Evolutionary conservation across 768 basidiomycete species (phyloP), one percentile per base, ranked within the genome.

Genomic region (Lactarius vividus): DNA sequence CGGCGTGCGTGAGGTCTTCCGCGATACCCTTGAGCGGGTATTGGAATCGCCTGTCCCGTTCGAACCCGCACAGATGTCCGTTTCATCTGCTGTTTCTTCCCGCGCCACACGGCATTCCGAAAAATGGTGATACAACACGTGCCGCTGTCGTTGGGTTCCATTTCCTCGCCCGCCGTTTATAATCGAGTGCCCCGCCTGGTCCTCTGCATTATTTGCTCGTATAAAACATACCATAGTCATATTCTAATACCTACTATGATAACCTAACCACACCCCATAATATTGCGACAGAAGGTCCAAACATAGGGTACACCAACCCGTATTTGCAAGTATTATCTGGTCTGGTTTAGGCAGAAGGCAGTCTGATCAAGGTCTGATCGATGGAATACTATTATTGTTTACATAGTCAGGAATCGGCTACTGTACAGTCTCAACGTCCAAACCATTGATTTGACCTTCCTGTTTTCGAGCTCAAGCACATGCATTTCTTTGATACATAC

Each of bases 1-100:
- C 18, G 55, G 55, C 11, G 55, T 56, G 55, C 29, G 55, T 3
- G 55, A 56, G 5, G n/a, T 56, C 55, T 56, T 56, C 16, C 55
- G 55, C 29, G 55, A 18, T 35, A 35, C 33, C 18, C 18, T 56
- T 0, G 55, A 56, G 55, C 55, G 55, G 2, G 33, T 56, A 4
- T 18, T 56, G 31, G 29, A 31, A 2, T 29, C 5, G 33, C 29
- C 55, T 56, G 11, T 23, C 49, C 10, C 8, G 23, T 20, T 11
- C n/a, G 4, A 56, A 56, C 55, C 55, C 55, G 33, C 55, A 31
- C 4, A 29, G 0, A 33, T 56, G 31, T 56, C 55, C 55, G 55
- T 49, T 26, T 49, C 55, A 56, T 56, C 33, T n/a, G 3, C n/a
- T 55, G 54, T 29, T 18, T 16, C 54, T 11, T 29, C 29, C 54